phyloP scores from a whole-genome alignment of 2,329 filamentous ascomycete genomes.

The Zalaria obscura region DNA sequence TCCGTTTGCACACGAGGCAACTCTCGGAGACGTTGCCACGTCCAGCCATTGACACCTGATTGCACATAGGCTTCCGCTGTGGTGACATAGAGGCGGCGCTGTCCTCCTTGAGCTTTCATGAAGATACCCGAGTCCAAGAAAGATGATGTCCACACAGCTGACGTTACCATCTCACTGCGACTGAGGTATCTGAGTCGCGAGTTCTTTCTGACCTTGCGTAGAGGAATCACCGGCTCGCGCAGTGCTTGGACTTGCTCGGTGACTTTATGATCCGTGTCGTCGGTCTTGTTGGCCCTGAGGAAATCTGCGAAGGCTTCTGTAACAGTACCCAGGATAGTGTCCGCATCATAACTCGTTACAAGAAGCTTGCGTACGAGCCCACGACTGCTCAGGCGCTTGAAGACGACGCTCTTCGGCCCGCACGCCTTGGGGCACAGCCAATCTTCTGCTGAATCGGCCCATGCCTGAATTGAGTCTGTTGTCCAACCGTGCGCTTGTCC shows the following conservation, averaged over 20 bases:
- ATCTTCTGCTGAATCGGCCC: slow-evolving; percentile 32
- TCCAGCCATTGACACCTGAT: slow-evolving; percentile 46
- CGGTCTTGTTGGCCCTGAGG: slow-evolving; percentile 4
- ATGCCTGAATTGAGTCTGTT: slow-evolving; percentile 32
- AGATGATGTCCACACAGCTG: slow-evolving; percentile 54
- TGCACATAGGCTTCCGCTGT: slow-evolving; percentile 64
- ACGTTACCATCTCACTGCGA: slow-evolving; percentile 58
- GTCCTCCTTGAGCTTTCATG: slow-evolving; percentile 51
- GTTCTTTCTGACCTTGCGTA: slow-evolving; percentile 63
- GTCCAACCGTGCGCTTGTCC: slow-evolving; percentile 33
- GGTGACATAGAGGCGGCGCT: slow-evolving; percentile 59
- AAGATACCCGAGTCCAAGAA: slow-evolving; percentile 58
- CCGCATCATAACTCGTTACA: slow-evolving; percentile 48
- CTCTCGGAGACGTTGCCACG: slow-evolving; percentile 55
- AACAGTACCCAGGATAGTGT: slow-evolving; percentile 53
- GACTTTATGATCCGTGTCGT: slow-evolving; percentile 23
- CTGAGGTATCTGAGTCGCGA: slow-evolving; percentile 57
- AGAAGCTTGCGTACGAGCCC: slow-evolving; percentile 53
- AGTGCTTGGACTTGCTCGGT: slow-evolving; percentile 35
- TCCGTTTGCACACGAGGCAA: slow-evolving; percentile 41
- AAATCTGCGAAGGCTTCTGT: slow-evolving; percentile 45
- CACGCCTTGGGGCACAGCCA: slow-evolving; percentile 59
- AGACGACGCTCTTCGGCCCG: slow-evolving; percentile 45
- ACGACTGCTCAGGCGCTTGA: slow-evolving; percentile 59
- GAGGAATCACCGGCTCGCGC: slow-evolving; percentile 55